phyloP scores from a whole-genome alignment of 1,284 basidiomycete species.

The Violaceomyces palustris region DNA sequence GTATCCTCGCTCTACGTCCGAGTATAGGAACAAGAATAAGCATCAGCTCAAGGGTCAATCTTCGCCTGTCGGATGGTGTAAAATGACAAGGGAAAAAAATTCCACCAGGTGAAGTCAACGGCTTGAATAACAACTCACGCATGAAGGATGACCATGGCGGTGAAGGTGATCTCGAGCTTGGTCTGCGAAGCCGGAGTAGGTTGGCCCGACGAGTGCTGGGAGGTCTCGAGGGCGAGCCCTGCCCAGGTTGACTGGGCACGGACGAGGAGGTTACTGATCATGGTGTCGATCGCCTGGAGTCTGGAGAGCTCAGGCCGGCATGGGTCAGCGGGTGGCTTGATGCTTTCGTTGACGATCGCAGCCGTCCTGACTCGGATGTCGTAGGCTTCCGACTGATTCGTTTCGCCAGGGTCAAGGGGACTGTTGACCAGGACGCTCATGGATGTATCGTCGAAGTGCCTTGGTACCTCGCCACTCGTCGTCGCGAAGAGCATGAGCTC shows the following conservation, averaged over 20 bases:
- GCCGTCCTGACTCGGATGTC: slow-evolving; percentile 5
- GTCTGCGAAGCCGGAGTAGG: background rate
- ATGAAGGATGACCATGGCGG: slow-evolving; percentile 4
- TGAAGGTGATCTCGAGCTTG: slow-evolving; percentile 7
- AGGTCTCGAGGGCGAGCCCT: background rate
- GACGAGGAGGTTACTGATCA: slow-evolving; percentile 10
- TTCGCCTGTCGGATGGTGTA: too few species aligned
- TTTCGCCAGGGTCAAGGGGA: slow-evolving; percentile 3
- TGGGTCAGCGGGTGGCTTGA: slow-evolving; percentile 1
- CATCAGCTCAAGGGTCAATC: too few species aligned
- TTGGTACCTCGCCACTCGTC: slow-evolving; percentile 3
- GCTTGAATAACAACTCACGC: too few species aligned
- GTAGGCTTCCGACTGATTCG: slow-evolving; percentile 3
- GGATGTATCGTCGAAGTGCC: background rate
- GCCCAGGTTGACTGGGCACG: background rate
- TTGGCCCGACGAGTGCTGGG: too few species aligned
- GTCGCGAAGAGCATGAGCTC: slow-evolving; percentile 9
- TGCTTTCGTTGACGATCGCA: slow-evolving; percentile 7
- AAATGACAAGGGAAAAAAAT: too few species aligned
- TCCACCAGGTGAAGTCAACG: too few species aligned
- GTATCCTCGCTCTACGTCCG: too few species aligned
- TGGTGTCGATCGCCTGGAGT: slow-evolving; percentile 5
- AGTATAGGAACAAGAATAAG: too few species aligned
- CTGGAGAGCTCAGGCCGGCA: slow-evolving; percentile 5
- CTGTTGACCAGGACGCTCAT: slow-evolving; percentile 5